phyloP scores from a whole-genome alignment of 208 protist species.

The Trypanosomatidae sp. region DNA sequence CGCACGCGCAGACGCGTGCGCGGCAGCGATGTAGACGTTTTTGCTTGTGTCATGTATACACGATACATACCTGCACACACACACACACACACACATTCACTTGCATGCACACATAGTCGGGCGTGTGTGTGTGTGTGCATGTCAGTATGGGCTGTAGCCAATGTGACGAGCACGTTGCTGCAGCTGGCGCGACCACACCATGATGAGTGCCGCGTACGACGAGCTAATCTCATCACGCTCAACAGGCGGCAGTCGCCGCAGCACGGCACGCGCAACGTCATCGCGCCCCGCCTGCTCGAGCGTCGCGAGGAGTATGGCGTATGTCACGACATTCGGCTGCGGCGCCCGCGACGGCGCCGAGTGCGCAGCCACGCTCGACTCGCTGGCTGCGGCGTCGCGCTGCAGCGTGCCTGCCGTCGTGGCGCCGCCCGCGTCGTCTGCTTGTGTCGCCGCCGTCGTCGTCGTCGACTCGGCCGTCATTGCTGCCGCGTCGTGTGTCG shows the following conservation, averaged over 20 bases:
- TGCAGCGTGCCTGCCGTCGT: neutral
- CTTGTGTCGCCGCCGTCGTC: neutral
- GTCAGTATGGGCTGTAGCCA: no score
- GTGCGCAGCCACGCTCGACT: neutral
- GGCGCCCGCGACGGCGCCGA: slow-evolving; percentile 17
- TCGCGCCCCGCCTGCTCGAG: slow-evolving; percentile 71
- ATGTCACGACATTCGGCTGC: slow-evolving; percentile 61
- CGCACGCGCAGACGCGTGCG: no score
- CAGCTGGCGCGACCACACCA: slow-evolving; percentile 75
- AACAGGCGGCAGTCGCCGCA: slow-evolving; percentile 42
- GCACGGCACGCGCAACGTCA: slow-evolving; percentile 26
- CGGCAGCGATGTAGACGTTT: neutral
- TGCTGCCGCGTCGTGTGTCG: no score
- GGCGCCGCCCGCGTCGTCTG: neutral
- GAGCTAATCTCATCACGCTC: slow-evolving; percentile 78
- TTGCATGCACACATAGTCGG: neutral
- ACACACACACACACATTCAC: slow-evolving; percentile 1
- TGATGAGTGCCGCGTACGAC: slow-evolving; percentile 74
- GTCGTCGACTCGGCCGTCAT: neutral
- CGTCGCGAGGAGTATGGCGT: slow-evolving; percentile 73
- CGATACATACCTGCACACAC: neutral
- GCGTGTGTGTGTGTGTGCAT: no score
- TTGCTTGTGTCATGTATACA: neutral
- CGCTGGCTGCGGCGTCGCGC: no score
- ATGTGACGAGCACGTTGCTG: slow-evolving; percentile 1